These are phyloP conservation scores for Neoboletus subvelutipes DNA, from an alignment of 768 basidiomycete species.

Conservation along the genomic window DNA sequence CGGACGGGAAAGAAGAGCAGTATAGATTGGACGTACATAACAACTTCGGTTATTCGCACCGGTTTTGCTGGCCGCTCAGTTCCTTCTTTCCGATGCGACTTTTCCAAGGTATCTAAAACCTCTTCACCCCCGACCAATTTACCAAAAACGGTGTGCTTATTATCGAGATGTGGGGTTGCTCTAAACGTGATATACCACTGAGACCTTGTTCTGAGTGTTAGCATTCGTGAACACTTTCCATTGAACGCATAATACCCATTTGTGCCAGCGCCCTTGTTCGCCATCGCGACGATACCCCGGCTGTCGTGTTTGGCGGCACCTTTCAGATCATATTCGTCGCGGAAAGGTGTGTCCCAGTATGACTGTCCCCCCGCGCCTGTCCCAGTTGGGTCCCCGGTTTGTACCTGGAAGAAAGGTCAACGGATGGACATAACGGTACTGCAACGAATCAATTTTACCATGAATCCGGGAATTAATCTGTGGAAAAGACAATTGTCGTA, in stretches of 20 bases:
- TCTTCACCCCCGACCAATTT: constrained; percentile 96
- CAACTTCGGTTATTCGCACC: constrained; percentile 79
- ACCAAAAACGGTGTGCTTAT: constrained; percentile 95
- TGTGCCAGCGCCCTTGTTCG: constrained; percentile 88
- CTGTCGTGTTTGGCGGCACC: constrained; percentile 86
- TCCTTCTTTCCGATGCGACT: constrained; percentile 74
- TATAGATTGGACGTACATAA: constrained; percentile 60
- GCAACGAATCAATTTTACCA: constrained; percentile 52
- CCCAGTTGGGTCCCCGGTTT: constrained; percentile 97
- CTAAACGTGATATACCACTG: constrained; percentile 95
- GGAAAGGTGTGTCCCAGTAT: constrained; percentile 93
- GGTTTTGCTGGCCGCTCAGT: constrained; percentile 86
- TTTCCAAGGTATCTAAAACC: constrained; percentile 81
- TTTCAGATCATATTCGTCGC: constrained; percentile 89
- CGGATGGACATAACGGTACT: background rate
- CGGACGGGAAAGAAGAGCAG: background rate
- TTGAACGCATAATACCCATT: constrained; percentile 57
- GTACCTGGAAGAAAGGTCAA: constrained; percentile 55
- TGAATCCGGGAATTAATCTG: constrained; percentile 90
- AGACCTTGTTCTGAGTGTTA: constrained; percentile 49
- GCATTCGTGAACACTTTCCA: background rate
- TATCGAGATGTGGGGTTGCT: constrained; percentile 80
- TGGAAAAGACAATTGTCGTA: constrained; percentile 92
- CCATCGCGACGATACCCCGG: constrained; percentile 90
- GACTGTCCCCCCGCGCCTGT: constrained; percentile 93